Evolutionary conservation across 495 filamentous ascomycete species (phyloP).

Genomic region (Mycothermus thermophilus): DNA sequence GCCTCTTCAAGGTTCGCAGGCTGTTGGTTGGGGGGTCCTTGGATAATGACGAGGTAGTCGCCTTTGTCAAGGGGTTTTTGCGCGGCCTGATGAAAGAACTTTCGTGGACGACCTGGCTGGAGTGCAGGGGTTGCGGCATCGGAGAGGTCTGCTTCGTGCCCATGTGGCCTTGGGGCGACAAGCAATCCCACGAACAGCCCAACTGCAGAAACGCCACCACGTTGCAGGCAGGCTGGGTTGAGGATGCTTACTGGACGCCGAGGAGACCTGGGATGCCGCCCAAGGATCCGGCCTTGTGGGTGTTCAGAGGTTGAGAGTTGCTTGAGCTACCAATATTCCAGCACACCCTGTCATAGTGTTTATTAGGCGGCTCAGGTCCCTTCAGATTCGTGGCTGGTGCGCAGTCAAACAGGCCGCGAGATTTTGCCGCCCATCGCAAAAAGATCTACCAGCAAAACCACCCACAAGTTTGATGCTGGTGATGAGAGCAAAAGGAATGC

Average conservation of each 20-base stretch:
- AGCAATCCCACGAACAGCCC: constrained; percentile 6
- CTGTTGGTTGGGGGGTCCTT: constrained; percentile 9
- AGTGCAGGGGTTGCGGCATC: constrained; percentile 38
- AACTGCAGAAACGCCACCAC: constrained; percentile 9
- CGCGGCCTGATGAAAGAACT: constrained; percentile 35
- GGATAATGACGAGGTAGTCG: constrained; percentile 2
- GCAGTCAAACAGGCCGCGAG: too few species aligned
- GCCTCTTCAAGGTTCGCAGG: constrained; percentile 29
- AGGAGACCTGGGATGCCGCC: background rate
- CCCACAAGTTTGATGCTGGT: too few species aligned
- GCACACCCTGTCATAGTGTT: too few species aligned
- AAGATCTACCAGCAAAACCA: too few species aligned
- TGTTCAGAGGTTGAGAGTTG: too few species aligned
- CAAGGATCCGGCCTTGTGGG: too few species aligned
- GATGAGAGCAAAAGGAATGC: too few species aligned
- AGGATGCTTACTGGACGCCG: background rate
- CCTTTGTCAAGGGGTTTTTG: constrained; percentile 12
- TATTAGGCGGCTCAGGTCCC: too few species aligned
- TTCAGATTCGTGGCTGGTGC: too few species aligned
- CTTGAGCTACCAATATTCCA: too few species aligned
- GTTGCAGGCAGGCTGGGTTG: background rate
- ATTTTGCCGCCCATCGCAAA: too few species aligned
- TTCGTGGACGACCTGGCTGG: constrained; percentile 48
- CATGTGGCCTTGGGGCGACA: constrained; percentile 49
- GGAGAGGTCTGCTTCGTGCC: constrained; percentile 54